phyloP scores from a whole-genome alignment of 345 rosid species.

The Psidium friedrichsthalianum region DNA sequence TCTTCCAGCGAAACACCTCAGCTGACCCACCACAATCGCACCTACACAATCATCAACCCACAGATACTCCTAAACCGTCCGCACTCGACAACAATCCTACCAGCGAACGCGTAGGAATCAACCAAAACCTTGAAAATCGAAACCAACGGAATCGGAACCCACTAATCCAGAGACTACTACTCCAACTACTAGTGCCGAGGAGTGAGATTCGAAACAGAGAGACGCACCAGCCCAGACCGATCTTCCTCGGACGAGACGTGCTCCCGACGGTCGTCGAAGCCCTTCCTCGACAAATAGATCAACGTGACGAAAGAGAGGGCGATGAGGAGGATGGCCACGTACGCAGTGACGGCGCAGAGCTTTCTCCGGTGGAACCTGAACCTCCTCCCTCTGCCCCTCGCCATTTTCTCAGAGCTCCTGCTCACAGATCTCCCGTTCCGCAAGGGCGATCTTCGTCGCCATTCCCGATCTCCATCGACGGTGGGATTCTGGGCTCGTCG shows the following conservation, averaged over 20 bases:
- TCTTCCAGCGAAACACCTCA: neutral
- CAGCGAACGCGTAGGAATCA: neutral
- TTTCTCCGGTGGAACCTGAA: slow-evolving; percentile 1
- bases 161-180: neutral
- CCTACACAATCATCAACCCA: neutral
- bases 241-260: neutral
- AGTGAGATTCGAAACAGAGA: neutral
- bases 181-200: neutral
- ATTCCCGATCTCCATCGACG: neutral
- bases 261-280: neutral
- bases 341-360: slow-evolving; percentile 1
- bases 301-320: neutral
- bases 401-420: neutral
- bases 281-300: slow-evolving; percentile 4
- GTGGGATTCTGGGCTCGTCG: neutral
- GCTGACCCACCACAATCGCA: neutral
- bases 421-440: neutral
- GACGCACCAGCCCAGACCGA: neutral
- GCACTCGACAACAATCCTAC: neutral
- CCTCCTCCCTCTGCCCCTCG: neutral
- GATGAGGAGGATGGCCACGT: neutral
- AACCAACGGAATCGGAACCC: neutral
- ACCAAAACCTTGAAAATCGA: neutral
- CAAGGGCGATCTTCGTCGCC: neutral
- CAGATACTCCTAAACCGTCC: neutral